A percentile compares a stretch with the other conserved stretches of the same genome.
Evolutionary conservation across 768 basidiomycete genomes (phyloP).

Genomic region (Suillus subalutaceus): DNA sequence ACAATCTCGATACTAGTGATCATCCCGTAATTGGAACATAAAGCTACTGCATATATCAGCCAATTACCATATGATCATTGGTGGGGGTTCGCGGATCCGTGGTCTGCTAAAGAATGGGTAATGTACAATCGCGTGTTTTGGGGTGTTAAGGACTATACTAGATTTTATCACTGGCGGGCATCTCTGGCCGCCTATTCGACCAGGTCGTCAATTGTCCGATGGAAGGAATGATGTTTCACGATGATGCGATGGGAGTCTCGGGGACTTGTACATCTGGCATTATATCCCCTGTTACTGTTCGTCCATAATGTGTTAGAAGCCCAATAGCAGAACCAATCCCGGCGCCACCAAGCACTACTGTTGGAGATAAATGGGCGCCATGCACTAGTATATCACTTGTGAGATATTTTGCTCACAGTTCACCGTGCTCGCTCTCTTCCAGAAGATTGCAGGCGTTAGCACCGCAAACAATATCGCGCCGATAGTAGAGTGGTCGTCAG

Average conservation of each 20-base stretch:
- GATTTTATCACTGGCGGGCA: neutral
- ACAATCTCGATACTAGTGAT: slow-evolving; percentile 55
- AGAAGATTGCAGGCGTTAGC: slow-evolving; percentile 69
- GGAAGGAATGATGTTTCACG: neutral
- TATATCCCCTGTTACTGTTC: slow-evolving; percentile 56
- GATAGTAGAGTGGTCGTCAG: slow-evolving; percentile 77
- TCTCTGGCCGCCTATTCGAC: neutral
- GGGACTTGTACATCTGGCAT: slow-evolving; percentile 44
- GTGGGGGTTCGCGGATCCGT: slow-evolving; percentile 19
- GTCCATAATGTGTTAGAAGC: slow-evolving; percentile 56
- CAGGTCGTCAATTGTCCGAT: neutral
- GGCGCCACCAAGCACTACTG: slow-evolving; percentile 75
- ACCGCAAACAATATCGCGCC: slow-evolving; percentile 67
- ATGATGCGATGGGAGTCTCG: slow-evolving; percentile 25
- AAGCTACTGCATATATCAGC: slow-evolving; percentile 28
- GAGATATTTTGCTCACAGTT: slow-evolving; percentile 49
- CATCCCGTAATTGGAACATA: slow-evolving; percentile 63
- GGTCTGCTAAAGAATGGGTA: slow-evolving; percentile 9
- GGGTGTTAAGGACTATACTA: neutral
- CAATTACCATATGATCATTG: neutral
- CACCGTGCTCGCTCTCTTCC: slow-evolving; percentile 65
- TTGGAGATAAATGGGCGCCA: neutral
- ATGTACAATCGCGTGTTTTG: slow-evolving; percentile 13
- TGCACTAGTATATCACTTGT: neutral
- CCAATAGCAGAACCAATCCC: slow-evolving; percentile 68